These are phyloP conservation scores for Ceratocystis ficicola DNA, from an alignment of 2,329 filamentous ascomycete species.

Conservation along the genomic window DNA sequence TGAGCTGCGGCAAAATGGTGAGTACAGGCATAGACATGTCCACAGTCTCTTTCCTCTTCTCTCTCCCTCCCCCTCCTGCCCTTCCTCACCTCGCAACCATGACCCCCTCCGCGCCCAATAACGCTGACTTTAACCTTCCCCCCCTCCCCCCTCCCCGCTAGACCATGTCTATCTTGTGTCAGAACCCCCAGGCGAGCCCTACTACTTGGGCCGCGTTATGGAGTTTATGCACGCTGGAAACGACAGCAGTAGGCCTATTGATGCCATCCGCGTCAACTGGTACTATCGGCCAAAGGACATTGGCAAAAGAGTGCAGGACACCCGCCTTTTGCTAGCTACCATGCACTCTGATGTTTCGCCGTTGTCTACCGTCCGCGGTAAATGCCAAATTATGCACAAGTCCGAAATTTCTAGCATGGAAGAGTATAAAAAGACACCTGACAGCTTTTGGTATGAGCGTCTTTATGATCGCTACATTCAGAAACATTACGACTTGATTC, in stretches of 20 bases:
- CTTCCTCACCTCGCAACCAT: background rate
- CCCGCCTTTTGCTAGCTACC: constrained; percentile 80
- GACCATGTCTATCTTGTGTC: constrained; percentile 89
- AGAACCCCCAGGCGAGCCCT: constrained; percentile 93
- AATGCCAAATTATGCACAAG: constrained; percentile 80
- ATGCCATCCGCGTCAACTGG: constrained; percentile 91
- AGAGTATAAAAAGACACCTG: constrained; percentile 68
- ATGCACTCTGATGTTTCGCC: constrained; percentile 98
- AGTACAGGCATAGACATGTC: constrained; percentile 28
- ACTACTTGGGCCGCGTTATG: constrained; percentile 97
- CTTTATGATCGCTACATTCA: constrained; percentile 97
- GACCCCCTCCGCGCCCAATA: background rate
- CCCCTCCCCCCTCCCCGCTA: constrained; percentile 25
- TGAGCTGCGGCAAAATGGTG: constrained; percentile 72
- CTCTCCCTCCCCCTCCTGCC: background rate
- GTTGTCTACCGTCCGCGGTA: constrained; percentile 80
- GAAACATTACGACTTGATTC: constrained; percentile 93
- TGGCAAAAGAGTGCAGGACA: constrained; percentile 80
- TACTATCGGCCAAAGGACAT: constrained; percentile 96
- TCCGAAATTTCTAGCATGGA: constrained; percentile 75
- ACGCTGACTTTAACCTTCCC: constrained; percentile 1
- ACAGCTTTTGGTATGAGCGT: constrained; percentile 95
- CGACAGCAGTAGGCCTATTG: constrained; percentile 59
- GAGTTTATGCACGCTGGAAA: constrained; percentile 83
- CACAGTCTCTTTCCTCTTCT: background rate